These are phyloP conservation scores for Fusarium foetens DNA, from an alignment of 2,329 filamentous ascomycete genomes.

Conservation along the genomic window DNA sequence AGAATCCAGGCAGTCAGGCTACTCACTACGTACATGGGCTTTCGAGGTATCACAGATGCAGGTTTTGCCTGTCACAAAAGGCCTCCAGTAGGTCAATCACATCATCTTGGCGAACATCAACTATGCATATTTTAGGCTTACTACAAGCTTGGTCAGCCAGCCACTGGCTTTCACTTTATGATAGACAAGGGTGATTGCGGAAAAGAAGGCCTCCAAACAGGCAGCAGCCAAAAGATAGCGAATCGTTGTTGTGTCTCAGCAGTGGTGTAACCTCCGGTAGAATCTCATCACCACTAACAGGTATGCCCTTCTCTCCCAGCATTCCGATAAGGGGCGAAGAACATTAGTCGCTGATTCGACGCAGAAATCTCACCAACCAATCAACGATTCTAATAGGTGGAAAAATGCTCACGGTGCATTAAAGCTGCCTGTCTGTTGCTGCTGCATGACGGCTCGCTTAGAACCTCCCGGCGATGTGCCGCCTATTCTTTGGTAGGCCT, in stretches of 20 bases:
- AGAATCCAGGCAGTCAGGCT: background rate
- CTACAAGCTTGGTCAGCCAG: background rate
- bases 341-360: background rate
- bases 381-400: background rate
- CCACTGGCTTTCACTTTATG: accelerated
- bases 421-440: accelerated
- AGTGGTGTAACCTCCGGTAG: background rate
- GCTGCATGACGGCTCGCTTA: background rate
- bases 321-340: background rate
- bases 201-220: background rate
- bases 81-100: accelerated
- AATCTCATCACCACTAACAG: background rate
- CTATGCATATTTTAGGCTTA: background rate
- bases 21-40: background rate
- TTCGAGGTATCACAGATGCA: too few relatives aligned
- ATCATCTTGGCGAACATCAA: background rate
- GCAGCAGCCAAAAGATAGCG: background rate
- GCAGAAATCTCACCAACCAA: background rate
- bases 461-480: background rate
- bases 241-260: accelerated
- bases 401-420: background rate
- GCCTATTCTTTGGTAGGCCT: background rate
- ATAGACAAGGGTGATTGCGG: accelerated
- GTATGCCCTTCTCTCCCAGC: background rate
- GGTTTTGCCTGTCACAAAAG: too few relatives aligned